These are phyloP conservation scores for Penicillium pancosmium DNA, from an alignment of 495 filamentous ascomycete genomes.

Conservation along the genomic window DNA sequence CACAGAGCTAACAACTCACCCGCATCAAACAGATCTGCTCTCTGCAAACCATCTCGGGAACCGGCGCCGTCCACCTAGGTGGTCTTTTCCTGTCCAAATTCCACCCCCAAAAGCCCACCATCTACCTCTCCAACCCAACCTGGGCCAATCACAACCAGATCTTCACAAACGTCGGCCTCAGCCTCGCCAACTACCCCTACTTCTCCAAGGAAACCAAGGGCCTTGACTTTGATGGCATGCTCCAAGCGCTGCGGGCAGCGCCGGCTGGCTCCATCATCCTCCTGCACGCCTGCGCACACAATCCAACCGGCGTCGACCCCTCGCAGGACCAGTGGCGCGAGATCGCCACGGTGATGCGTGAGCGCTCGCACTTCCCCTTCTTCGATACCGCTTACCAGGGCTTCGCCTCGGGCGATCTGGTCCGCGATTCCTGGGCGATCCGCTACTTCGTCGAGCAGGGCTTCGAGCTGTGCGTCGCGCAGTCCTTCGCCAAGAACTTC, in stretches of 20 bases:
- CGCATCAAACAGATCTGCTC: conserved; percentile 44
- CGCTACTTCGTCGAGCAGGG: conserved; percentile 92
- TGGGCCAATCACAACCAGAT: conserved; percentile 99
- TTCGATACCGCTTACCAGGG: conserved; percentile 99
- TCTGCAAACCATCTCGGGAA: conserved; percentile 63
- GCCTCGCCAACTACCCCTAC: conserved; percentile 86
- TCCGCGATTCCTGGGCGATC: conserved; percentile 84
- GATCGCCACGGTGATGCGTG: conserved; percentile 72
- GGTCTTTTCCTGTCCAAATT: conserved; percentile 59
- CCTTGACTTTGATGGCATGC: conserved; percentile 90
- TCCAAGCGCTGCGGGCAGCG: conserved; percentile 64
- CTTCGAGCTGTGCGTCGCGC: conserved; percentile 93
- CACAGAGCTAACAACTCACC: conserved; percentile 5
- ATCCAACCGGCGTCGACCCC: conserved; percentile 96
- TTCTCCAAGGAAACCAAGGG: conserved; percentile 84
- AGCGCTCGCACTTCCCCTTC: conserved; percentile 91
- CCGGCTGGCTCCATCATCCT: conserved; percentile 82
- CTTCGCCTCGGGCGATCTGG: conserved; percentile 90
- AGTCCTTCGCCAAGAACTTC: conserved; percentile 99
- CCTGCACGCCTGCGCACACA: conserved; percentile 96
- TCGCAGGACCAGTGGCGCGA: conserved; percentile 93
- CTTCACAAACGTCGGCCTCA: conserved; percentile 86
- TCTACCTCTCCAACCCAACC: conserved; percentile 92
- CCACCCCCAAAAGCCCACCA: conserved; percentile 60
- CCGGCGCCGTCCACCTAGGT: conserved; percentile 60